Percentiles rank a stretch among this genome's conserved stretches.
These are phyloP conservation scores for Amphicarpaea edgeworthii DNA, from an alignment of 306 rosid genomes.

Conservation along the genomic window DNA sequence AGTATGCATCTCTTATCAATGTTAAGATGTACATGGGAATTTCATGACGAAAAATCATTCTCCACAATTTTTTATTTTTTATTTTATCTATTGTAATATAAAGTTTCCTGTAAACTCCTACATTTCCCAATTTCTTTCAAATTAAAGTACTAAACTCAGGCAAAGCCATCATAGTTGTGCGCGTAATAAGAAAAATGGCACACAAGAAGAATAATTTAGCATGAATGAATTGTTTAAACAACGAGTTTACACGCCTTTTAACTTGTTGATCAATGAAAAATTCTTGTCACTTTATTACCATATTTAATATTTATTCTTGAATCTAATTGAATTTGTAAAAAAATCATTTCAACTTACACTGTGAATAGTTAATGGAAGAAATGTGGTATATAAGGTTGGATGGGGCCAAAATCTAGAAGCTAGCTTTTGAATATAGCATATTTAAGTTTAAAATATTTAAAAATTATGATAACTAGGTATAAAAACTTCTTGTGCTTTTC, in stretches of 20 bases:
- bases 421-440: conserved; percentile 4
- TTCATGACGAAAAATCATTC: conserved; percentile 25
- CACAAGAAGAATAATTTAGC: neutral
- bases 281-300: neutral
- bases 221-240: neutral
- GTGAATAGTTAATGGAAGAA: neutral
- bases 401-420: neutral
- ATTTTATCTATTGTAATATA: neutral
- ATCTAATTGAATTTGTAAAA: neutral
- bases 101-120: neutral
- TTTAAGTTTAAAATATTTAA: neutral
- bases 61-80: neutral
- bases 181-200: neutral
- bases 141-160: neutral
- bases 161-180: neutral
- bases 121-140: neutral
- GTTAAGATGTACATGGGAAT: neutral
- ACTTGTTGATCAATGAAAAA: neutral
- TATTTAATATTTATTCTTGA: neutral
- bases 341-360: neutral
- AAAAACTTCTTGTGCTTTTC: neutral
- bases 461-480: neutral
- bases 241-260: neutral
- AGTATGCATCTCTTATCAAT: neutral
- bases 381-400: neutral